Evolutionary conservation across 2,329 filamentous ascomycete species (phyloP), one percentile per base, ranked within the genome.

Genomic region (Chaetomium sp.): DNA sequence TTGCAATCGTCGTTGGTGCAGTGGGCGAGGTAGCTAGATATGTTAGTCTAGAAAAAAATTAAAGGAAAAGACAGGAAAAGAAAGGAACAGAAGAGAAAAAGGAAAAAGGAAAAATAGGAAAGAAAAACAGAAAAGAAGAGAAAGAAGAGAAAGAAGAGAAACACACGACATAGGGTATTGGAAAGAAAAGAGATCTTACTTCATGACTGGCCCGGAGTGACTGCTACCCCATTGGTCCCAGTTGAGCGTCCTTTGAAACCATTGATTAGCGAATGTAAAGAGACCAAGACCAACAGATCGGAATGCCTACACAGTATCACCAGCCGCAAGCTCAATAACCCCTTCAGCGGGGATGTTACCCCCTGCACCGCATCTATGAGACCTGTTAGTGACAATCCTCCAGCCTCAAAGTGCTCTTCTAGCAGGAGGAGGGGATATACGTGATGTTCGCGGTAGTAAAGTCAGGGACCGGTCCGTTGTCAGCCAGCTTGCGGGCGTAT

Each of bases 141-240:
- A 27, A 27, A 27, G 19, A 3, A 27, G 19, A 27, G 19, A 27
- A 27, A 27, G 19, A 27, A 27, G 19, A 27, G 19, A 27, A 27
- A 27, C 19, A 27, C 19, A 27, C 19, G 19, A 27, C 19, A 27
- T 27, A 3, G 19, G 19, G 19, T 27, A 27, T 27, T 27, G 19
- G 3, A 27, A 27, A 27, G 19, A 27, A 27, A 27, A 27, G 19
- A 27, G 19, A 27, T 27, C 57, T 53, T 49, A 62, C 56, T 64
- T 70, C 63, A 70, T 66, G 9, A 67, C 68, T 1, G 68, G 70
- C 19, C 69, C 68, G 5, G 63, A 66, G 54, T 71, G 48, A 2
- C 66, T 64, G 33, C 65, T 67, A 33, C 65, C 65, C 67, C 67
- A 69, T 61, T 67, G 68, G 45, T 71, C 68, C 69, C 69, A 71